A percentile compares a stretch with the other conserved stretches of the same genome.
phyloP scores from a whole-genome alignment of 768 basidiomycete genomes.

The Termitomyces eurrhizus region DNA sequence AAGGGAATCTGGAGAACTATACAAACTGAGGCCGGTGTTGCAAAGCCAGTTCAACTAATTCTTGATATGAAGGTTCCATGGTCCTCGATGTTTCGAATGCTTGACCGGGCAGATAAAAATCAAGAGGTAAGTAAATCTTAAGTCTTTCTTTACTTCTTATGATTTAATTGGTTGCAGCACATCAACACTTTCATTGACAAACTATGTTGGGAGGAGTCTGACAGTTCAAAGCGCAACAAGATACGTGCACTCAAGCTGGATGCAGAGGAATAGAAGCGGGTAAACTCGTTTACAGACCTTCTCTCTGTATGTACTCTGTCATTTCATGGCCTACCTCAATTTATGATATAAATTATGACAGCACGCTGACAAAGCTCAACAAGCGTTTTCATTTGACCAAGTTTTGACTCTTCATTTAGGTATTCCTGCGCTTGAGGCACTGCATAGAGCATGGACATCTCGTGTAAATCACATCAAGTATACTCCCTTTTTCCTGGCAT shows the following conservation, averaged over 20 bases:
- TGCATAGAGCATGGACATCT: neutral
- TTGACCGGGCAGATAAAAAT: slow-evolving; percentile 11
- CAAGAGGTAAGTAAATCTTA: neutral
- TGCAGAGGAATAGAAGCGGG: neutral
- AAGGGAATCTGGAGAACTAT: slow-evolving; percentile 20
- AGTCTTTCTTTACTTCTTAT: neutral
- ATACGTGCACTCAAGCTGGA: neutral
- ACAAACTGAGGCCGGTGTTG: slow-evolving; percentile 6
- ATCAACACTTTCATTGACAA: neutral
- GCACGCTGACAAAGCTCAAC: neutral
- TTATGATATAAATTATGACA: neutral
- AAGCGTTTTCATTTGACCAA: neutral
- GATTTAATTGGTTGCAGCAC: neutral
- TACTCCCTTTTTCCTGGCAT: slow-evolving; percentile 4
- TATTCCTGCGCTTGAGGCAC: slow-evolving; percentile 5
- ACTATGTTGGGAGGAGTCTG: neutral
- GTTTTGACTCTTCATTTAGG: slow-evolving; percentile 4
- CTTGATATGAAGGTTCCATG: slow-evolving; percentile 28
- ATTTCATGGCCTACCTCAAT: neutral
- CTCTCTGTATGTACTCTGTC: neutral
- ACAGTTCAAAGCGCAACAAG: neutral
- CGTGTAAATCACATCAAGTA: neutral
- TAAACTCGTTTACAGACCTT: neutral
- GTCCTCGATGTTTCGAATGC: slow-evolving; percentile 31
- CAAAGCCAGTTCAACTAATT: slow-evolving; percentile 16